These are phyloP conservation scores for Kluyveromyces starmeri DNA, from an alignment of 805 yeast genomes.

Conservation along the genomic window DNA sequence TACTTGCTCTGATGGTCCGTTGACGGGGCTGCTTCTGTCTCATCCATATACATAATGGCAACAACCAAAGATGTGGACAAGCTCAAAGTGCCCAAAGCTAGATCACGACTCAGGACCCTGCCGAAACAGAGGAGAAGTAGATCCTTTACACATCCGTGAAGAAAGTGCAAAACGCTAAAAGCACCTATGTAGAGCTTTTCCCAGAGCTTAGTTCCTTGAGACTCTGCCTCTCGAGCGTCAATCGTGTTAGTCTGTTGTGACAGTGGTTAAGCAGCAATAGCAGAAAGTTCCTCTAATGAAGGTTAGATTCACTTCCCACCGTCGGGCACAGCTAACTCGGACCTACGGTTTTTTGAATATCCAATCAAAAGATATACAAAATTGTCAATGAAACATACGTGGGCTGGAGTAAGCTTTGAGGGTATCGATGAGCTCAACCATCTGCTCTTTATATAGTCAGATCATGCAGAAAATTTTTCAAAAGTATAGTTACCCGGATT, in stretches of 20 bases:
- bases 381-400: too few species aligned
- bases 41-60: slow-evolving; percentile 41
- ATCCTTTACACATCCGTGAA: too few species aligned
- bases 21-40: slow-evolving; percentile 94
- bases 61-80: slow-evolving; percentile 34
- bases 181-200: slow-evolving; percentile 1
- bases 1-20: slow-evolving; percentile 76
- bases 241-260: slow-evolving; percentile 36
- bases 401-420: too few species aligned
- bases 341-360: slow-evolving; percentile 19
- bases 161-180: slow-evolving; percentile 3
- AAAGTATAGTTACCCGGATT: too few species aligned
- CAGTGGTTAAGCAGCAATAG: slow-evolving; percentile 28
- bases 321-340: slow-evolving; percentile 16
- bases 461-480: too few species aligned
- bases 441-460: too few species aligned
- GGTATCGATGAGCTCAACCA: too few species aligned
- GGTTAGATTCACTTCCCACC: slow-evolving; percentile 1
- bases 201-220: slow-evolving; percentile 22
- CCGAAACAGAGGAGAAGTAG: slow-evolving; percentile 29
- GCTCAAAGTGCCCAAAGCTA: slow-evolving; percentile 1
- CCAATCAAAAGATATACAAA: neutral
- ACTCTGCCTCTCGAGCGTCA: slow-evolving; percentile 68
- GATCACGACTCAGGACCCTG: slow-evolving; percentile 27
- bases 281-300: slow-evolving; percentile 14